Evolutionary conservation across 108 stramenopile species (phyloP), one percentile per base, ranked within the genome.

Genomic region (Nitzschia putrida): DNA sequence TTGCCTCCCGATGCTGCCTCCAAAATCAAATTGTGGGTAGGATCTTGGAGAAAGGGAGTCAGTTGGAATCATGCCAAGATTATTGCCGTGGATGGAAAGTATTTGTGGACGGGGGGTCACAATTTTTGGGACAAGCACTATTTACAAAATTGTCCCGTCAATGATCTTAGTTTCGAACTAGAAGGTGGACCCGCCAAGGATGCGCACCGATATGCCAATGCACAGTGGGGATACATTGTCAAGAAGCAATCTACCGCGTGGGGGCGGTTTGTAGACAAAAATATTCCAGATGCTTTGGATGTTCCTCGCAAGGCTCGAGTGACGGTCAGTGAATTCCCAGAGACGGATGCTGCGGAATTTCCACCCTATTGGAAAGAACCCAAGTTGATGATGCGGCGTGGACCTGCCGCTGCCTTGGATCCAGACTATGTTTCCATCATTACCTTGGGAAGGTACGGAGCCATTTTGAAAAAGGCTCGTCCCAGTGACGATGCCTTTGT

Each of bases 1-100:
- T 55, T 86, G 43, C 81, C 83, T 1, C 18, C 47, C 0, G 82
- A 83, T 55, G 81, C 81, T 0, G 56, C 72, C 3, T 18, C 73
- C 26, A 77, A 81, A 23, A 52, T 84, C 42, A 77, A 79, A n/a
- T 52, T 86, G 20, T 86, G 85, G 85, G 85, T 83, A 22, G 85
- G 85, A 18, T 77, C 80, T 22, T 86, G 85, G 85, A 69, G 85
- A 9, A 81, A 75, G 52, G 85, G 80, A 8, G 73, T 80, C 39
- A 67, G 51, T 38, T 86, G 85, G 85, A 86, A 86, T 76, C 85
- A 86, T 68, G 73, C 82, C 64, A 86, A 86, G 53, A 61, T 86
- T 21, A 83, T 86, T 69, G 85, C 85, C n/a, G 82, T 86, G 11
- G 85, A 86, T 65, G 82, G 85, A 29, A 80, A 80, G 53, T 71